Evolutionary conservation across 139 green algal species (phyloP).

Genomic region (Pedinophyceae sp.): DNA sequence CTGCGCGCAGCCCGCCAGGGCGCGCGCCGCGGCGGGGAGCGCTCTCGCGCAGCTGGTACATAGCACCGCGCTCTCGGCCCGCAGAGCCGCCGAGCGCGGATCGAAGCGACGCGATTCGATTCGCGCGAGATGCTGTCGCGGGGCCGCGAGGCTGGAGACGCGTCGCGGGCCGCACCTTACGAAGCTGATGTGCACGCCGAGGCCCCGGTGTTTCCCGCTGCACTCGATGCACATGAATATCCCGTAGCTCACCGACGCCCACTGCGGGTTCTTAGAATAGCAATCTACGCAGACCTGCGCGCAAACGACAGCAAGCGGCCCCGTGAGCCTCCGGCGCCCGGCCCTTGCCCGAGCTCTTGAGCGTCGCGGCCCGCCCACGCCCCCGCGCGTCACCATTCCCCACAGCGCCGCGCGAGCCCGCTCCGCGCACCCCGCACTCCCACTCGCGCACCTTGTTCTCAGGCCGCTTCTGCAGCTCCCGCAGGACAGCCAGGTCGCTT

Average conservation of each 20-base stretch:
- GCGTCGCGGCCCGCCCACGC: too few relatives aligned
- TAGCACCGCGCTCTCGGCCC: too few relatives aligned
- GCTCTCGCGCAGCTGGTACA: too few relatives aligned
- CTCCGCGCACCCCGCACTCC: neutral
- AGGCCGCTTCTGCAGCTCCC: conserved; percentile 57
- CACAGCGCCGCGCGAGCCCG: neutral
- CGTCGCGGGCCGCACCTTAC: conserved; percentile 48
- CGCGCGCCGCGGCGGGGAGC: too few relatives aligned
- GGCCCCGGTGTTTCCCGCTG: conserved; percentile 76
- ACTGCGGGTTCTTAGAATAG: conserved; percentile 82
- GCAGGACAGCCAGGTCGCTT: conserved; percentile 51
- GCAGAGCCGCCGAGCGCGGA: too few relatives aligned
- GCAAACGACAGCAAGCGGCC: neutral
- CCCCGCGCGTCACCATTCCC: neutral
- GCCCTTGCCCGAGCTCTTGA: neutral
- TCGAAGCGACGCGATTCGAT: too few relatives aligned
- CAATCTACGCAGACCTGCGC: conserved; percentile 84
- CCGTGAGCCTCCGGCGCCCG: neutral
- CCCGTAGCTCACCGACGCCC: conserved; percentile 87
- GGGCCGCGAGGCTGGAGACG: too few relatives aligned
- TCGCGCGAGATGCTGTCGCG: too few relatives aligned
- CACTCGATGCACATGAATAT: conserved; percentile 98
- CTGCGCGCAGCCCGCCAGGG: too few relatives aligned
- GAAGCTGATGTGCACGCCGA: conserved; percentile 96
- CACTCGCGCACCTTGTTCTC: conserved; percentile 80